These are phyloP conservation scores for Adansonia digitata DNA, from an alignment of 345 rosid genomes.

Conservation along the genomic window DNA sequence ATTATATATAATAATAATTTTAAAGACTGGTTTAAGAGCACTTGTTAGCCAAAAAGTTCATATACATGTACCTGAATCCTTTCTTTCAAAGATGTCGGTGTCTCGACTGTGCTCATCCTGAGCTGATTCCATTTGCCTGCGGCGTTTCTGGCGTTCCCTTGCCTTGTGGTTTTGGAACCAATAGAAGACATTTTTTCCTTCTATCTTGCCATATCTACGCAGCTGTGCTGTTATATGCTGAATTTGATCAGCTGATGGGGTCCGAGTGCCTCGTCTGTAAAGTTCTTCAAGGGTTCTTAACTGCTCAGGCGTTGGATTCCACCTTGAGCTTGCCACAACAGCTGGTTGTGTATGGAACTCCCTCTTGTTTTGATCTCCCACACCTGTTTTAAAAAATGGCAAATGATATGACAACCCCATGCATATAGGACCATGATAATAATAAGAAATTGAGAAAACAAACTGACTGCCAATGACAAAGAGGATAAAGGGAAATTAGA, in stretches of 20 bases:
- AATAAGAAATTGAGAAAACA: background rate
- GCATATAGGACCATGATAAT: background rate
- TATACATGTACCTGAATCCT: constrained; percentile 38
- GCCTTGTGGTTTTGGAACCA: constrained; percentile 99
- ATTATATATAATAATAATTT: too few relatives aligned
- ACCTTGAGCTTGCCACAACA: constrained; percentile 76
- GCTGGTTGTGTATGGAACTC: constrained; percentile 48
- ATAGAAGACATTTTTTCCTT: constrained; percentile 95
- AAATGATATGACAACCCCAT: background rate
- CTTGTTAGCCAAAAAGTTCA: too few relatives aligned
- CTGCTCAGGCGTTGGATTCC: constrained; percentile 98
- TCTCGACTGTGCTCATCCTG: constrained; percentile 25
- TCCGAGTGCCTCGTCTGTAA: constrained; percentile 75
- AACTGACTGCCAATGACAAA: too few relatives aligned
- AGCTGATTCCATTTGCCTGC: constrained; percentile 73
- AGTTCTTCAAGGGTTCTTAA: constrained; percentile 77
- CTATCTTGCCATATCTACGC: constrained; percentile 80
- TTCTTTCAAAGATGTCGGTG: constrained; percentile 41
- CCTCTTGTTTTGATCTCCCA: constrained; percentile 62
- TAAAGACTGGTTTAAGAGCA: too few relatives aligned
- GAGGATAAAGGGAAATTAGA: background rate
- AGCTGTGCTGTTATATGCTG: constrained; percentile 86
- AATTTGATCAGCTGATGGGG: constrained; percentile 88
- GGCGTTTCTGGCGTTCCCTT: constrained; percentile 75
- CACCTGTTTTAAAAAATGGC: constrained; percentile 18